Base-by-base conservation (phyloP, 805 yeast genomes). In the Dipodascopsis tothii region DNA sequence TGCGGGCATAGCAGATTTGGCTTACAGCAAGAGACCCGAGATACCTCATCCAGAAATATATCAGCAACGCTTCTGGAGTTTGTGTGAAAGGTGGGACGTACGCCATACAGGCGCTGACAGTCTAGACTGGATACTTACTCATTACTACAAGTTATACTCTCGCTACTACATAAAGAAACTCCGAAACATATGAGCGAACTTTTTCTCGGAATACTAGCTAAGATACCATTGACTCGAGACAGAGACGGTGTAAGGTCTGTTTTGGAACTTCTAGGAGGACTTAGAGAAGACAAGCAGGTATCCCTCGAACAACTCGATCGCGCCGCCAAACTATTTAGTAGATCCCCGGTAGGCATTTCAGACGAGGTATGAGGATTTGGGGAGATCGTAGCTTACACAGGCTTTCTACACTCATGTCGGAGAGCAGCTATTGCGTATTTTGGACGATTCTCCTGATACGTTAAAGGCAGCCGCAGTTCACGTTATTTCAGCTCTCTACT, bases 221-320 rank as follows among this genome's bases (percentile, higher is more conserved):
- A 60, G 2, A 61, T 85, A 21, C 81, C 83, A 1, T 59, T 75
- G 18, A 61, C 70, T 35, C 71, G 94, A 20, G 61, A 72, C 2
- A 60, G 62, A 1, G 80, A 81, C 56, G 96, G 97, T 0, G 77
- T 92, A 1, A 63, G 74, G 22, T 71, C 87, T 1, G 62, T 90
- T 39, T 70, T 87, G 22, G 96, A 90, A 60, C 77, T 84, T 50
- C 69, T 84, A 0, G 67, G 83, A 11, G 95, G 95, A 0, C 67
- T 84, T 21, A 68, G 95, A 44, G 94, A 85, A 34, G 70, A 72
- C 42, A 90, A 81, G 44, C 78, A 77, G 9, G 62, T 86, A 11
- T 79, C 78, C 50, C 62, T 78, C n/a, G 77, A 75, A 25, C 81
- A 78, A 51, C 68, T 84, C 38, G 77, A 76, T 21, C 74, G 79